phyloP scores from a whole-genome alignment of 768 basidiomycete genomes.

The Leccinum subtestaceum region DNA sequence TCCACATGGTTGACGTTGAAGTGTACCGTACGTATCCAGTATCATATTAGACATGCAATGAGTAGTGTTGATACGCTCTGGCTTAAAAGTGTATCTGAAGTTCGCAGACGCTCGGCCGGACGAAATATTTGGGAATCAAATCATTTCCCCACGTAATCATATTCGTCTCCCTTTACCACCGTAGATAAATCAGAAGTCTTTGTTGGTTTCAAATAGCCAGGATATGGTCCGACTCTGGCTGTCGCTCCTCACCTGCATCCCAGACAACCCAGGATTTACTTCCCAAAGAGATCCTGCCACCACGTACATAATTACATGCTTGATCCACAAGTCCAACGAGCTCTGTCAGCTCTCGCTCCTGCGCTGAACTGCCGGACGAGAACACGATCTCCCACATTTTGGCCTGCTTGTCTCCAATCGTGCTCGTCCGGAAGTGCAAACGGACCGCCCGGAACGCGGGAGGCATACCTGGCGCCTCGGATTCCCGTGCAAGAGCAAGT shows the following conservation, averaged over 20 bases:
- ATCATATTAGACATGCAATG: constrained; percentile 9
- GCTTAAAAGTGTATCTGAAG: too few relatives aligned
- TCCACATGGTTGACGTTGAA: background rate
- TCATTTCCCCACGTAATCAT: too few relatives aligned
- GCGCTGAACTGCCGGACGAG: constrained; percentile 13
- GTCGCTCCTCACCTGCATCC: constrained; percentile 14
- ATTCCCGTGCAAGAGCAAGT: constrained; percentile 20
- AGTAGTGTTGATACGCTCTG: background rate
- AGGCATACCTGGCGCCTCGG: background rate
- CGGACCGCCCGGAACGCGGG: constrained; percentile 17
- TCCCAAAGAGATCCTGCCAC: constrained; percentile 7
- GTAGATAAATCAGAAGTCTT: too few relatives aligned
- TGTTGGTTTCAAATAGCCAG: background rate
- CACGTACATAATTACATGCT: background rate
- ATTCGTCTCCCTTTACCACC: too few relatives aligned
- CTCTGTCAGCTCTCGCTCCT: constrained; percentile 15
- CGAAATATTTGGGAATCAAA: too few relatives aligned
- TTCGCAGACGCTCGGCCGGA: too few relatives aligned
- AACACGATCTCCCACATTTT: constrained; percentile 10
- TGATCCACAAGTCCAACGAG: constrained; percentile 9
- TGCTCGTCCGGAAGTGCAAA: constrained; percentile 3
- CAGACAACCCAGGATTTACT: constrained; percentile 20
- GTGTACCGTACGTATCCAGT: constrained; percentile 14
- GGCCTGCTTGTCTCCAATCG: background rate
- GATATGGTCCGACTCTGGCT: background rate